Evolutionary conservation across 176 grass and related monocot species (phyloP), one percentile per base, ranked within the genome.

Genomic region (Metroxylon sagu): DNA sequence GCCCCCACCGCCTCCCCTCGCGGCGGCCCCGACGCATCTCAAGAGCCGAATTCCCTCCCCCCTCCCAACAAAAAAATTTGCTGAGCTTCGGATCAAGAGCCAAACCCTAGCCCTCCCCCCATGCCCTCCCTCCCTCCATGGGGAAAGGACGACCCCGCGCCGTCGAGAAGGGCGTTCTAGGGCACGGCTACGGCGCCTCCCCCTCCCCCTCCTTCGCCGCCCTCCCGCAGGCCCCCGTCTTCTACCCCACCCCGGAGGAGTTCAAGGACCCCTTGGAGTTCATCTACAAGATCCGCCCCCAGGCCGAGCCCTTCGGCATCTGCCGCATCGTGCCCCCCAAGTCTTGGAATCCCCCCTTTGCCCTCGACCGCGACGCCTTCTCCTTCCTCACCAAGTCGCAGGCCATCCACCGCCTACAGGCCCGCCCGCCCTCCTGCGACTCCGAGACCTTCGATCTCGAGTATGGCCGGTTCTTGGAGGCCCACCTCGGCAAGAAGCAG

Each of bases 241-340:
- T 90, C 80, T 68, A 62, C 74, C 86, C 90, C 25, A 84, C 90
- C 26, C 83, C 90, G 66, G 86, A 82, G 57, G 90, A 95, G 18
- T 95, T 95, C 71, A 59, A 29, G 49, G 80, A 95, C 52, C 90
- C 90, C 16, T 70, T 95, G n/a, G 79, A 68, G 15, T 95, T 84
- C 71, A 72, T 90, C 52, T 72, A 70, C 10, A 60, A 79, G 16
- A 83, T 82, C 50, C 83, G 91, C 16, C 86, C 86, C 4, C 48
- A 79, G 54, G 86, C 91, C 16, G 91, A 95, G 77, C 77, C 68
- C 25, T 95, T 83, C 54, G 91, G 91, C 30, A 86, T 95, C 61
- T 95, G 91, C 71, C 83, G 83, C 53, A 95, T 95, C 61, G 91
- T 95, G 14, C 91, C 91, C 1, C 91, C 86, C 55, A 54, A 55